Evolutionary conservation across 75 land plant species (phyloP), one percentile per base, ranked within the genome.

Genomic region (Ceratopteris richardii): DNA sequence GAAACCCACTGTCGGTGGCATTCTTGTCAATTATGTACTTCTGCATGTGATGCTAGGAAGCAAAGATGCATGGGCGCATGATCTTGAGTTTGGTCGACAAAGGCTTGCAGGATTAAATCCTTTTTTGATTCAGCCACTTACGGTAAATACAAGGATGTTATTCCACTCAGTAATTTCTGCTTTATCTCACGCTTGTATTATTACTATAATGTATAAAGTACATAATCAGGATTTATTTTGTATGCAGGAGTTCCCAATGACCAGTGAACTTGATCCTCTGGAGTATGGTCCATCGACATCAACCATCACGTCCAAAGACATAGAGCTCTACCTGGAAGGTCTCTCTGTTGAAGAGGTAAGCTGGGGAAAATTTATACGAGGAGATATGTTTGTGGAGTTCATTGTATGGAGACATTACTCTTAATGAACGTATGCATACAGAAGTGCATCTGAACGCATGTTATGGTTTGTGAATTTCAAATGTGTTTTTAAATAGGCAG

Each of bases 71-170:
- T 80, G 83, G 83, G 50, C 28, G 17, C 47, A 62, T 12, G 82
- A 80, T 52, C 57, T 56, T 33, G 83, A 80, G 57, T 80, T 72
- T 54, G 77, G 64, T 0, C 36, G 83, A 20, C 69, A 80, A 41
- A 58, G 54, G 70, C 62, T 80, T 11, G 68, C 81, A 13, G 83
- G 83, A 13, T 47, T 65, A 9, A 68, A 80, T 51, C 83, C 83
- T 0, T 41, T 80, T 5, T 17, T 47, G 4, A 78, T 80, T 20
- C 31, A 65, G 51, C 52, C 24, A 2, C 23, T 66, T 0, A 16
- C 22, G 26, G 62, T 66, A 55, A 13, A 44, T 14, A 17, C 44
- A 1, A 29, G 42, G 31, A 25, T 6, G 3, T 19, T 18, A 0
- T 23, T 54, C 24, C 0, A 21, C 24, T 21, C 24, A 24, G 26